Evolutionary conservation across 176 grass and related monocot genomes (phyloP).

Genomic region (Puccinellia tenuiflora): DNA sequence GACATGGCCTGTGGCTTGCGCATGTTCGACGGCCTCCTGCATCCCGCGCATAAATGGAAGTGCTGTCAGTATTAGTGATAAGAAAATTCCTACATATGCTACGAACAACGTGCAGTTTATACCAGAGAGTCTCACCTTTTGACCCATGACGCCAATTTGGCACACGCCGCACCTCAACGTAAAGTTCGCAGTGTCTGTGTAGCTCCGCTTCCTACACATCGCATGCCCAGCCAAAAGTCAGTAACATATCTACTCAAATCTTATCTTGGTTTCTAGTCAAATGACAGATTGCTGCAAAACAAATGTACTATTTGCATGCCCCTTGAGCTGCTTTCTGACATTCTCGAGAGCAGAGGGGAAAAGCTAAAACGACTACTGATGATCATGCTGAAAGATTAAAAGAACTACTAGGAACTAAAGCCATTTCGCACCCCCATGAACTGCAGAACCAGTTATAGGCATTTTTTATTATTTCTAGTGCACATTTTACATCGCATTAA

Average conservation of each 20-base stretch:
- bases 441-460: neutral
- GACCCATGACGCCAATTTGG: constrained; percentile 83
- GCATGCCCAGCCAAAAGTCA: neutral
- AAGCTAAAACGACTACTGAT: neutral
- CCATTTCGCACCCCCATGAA: neutral
- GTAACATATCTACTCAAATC: neutral
- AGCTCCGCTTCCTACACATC: constrained; percentile 72
- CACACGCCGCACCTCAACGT: constrained; percentile 87
- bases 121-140: constrained; percentile 45
- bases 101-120: neutral
- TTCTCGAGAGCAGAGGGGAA: neutral
- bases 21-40: constrained; percentile 89
- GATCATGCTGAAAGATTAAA: neutral
- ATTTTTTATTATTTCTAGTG: neutral
- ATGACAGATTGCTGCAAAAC: neutral
- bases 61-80: neutral
- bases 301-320: neutral
- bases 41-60: neutral
- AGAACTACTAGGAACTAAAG: neutral
- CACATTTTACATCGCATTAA: neutral
- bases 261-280: neutral
- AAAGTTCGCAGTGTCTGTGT: constrained; percentile 82
- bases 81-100: neutral
- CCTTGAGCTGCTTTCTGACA: neutral
- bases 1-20: constrained; percentile 81